phyloP scores from a whole-genome alignment of 192 early-diverging fungal genomes.

The Thamnidium elegans region DNA sequence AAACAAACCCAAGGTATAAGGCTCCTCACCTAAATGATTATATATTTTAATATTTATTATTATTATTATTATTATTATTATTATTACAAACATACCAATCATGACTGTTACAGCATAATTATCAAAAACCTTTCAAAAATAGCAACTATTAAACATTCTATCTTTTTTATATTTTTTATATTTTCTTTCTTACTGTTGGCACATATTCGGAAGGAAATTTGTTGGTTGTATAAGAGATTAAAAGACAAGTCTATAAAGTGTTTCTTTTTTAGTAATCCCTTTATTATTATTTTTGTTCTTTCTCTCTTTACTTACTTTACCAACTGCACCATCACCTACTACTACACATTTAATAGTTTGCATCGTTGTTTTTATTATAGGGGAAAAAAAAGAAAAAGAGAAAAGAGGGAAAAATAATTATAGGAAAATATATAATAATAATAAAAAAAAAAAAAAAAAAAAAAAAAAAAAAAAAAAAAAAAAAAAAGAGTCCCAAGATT shows the following conservation, averaged over 20 bases:
- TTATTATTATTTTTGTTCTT: neutral
- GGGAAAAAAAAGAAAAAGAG: slow-evolving; percentile 3
- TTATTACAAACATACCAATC: slow-evolving; percentile 64
- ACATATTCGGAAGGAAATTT: slow-evolving; percentile 96
- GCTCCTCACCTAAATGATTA: slow-evolving; percentile 62
- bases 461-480: too few relatives aligned
- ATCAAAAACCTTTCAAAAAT: slow-evolving; percentile 76
- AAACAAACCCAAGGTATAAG: slow-evolving; percentile 92
- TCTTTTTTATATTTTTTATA: neutral
- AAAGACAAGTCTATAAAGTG: slow-evolving; percentile 74
- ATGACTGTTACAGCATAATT: slow-evolving; percentile 99
- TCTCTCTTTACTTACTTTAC: slow-evolving; percentile 51
- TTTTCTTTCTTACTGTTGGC: slow-evolving; percentile 72
- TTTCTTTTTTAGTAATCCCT: neutral
- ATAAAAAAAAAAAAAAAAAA: too few relatives aligned
- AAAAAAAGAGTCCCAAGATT: too few relatives aligned
- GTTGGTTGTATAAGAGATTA: slow-evolving; percentile 96
- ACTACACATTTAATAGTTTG: slow-evolving; percentile 84
- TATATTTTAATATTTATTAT: neutral
- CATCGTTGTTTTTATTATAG: slow-evolving; percentile 39
- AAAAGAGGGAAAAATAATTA: slow-evolving; percentile 10
- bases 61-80: neutral
- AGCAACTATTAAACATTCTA: neutral
- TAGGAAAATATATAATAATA: neutral
- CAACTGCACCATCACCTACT: slow-evolving; percentile 76